Percentiles rank a stretch among this genome's conserved stretches.
These are phyloP conservation scores for Toxicodendron radicans DNA, from an alignment of 345 rosid genomes.

Conservation along the genomic window DNA sequence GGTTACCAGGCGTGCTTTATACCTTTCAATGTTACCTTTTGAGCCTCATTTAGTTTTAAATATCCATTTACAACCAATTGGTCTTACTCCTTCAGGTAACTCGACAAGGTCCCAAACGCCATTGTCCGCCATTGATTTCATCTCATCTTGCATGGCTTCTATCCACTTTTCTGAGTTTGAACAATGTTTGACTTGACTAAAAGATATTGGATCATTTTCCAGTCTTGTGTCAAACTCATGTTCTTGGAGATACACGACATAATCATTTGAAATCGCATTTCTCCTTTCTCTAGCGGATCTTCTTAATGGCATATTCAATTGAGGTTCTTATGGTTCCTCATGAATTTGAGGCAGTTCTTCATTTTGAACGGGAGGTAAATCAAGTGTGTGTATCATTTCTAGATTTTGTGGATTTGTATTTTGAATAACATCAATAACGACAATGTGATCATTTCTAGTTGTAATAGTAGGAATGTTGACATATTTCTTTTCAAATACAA, in stretches of 20 bases:
- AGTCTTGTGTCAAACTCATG: too few relatives aligned
- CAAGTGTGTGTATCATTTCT: too few relatives aligned
- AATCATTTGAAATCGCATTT: not conserved
- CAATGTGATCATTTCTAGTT: too few relatives aligned
- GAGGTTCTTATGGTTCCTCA: not conserved
- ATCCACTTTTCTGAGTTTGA: too few relatives aligned
- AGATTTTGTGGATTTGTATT: too few relatives aligned
- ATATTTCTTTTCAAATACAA: not conserved
- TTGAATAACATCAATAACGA: too few relatives aligned
- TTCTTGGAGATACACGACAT: not conserved
- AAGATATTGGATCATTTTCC: not conserved
- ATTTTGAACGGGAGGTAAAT: too few relatives aligned
- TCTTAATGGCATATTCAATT: not conserved
- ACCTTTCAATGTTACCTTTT: not conserved
- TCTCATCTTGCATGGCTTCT: not conserved
- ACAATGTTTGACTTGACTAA: not conserved
- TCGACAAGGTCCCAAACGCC: not conserved
- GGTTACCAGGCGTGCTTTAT: not conserved
- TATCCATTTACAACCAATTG: not conserved
- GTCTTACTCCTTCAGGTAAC: not conserved
- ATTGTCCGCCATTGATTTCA: not conserved
- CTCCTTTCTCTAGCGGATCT: not conserved
- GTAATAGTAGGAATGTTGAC: not conserved
- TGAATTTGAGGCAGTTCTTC: too few relatives aligned
- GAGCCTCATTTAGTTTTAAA: not conserved